A percentile compares a stretch with the other conserved stretches of the same genome.
Evolutionary conservation across 257 asterid genomes (phyloP).

Genomic region (Fraxinus anomala): DNA sequence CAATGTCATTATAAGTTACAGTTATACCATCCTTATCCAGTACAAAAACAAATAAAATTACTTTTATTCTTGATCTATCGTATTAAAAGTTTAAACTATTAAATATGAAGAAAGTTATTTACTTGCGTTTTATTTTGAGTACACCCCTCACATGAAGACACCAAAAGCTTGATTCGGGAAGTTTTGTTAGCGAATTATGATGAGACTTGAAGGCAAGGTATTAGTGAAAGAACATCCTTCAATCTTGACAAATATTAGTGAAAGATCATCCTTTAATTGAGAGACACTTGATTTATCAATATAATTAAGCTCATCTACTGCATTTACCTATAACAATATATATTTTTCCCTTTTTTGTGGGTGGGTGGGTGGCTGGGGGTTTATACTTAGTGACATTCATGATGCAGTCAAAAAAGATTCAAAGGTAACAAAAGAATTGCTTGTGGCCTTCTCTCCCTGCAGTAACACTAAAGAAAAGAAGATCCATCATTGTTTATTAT

Average conservation of each 20-base stretch:
- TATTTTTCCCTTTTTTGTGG: background rate
- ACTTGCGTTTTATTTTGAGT: background rate
- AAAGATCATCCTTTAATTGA: background rate
- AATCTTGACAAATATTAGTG: background rate
- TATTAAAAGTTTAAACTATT: too few relatives aligned
- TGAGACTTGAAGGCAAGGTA: too few relatives aligned
- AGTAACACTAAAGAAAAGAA: conserved; percentile 30
- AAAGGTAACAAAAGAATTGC: conserved; percentile 44
- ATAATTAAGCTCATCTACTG: background rate
- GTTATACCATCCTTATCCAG: background rate
- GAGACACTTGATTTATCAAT: background rate
- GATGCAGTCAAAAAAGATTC: conserved; percentile 45
- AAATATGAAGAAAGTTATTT: too few relatives aligned
- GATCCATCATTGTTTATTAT: conserved; percentile 36
- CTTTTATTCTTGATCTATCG: too few relatives aligned
- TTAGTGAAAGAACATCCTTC: too few relatives aligned
- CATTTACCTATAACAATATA: background rate
- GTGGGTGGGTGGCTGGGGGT: background rate
- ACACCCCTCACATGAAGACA: too few relatives aligned
- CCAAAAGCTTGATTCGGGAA: too few relatives aligned
- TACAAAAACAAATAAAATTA: background rate
- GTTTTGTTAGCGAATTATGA: too few relatives aligned
- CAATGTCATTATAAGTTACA: conserved; percentile 11
- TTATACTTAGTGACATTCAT: conserved; percentile 23
- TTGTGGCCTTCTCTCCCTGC: conserved; percentile 30